Percentiles rank a stretch among this genome's conserved stretches.
phyloP scores from a whole-genome alignment of 176 grass and related monocot genomes.

The Carex kokanica region DNA sequence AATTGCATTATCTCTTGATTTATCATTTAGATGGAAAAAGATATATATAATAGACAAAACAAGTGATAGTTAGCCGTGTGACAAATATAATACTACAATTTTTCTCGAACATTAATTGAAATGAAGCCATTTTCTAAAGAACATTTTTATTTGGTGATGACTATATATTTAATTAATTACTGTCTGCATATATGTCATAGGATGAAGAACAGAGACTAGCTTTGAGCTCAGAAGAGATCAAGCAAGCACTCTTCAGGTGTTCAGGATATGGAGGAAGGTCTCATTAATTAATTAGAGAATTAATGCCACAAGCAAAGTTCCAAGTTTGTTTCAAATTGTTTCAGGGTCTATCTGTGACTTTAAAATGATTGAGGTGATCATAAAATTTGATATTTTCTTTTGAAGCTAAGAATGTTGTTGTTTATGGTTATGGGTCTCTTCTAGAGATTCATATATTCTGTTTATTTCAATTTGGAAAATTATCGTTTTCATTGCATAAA shows the following conservation, averaged over 20 bases:
- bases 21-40: not conserved
- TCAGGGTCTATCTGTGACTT: not conserved
- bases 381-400: constrained; percentile 13
- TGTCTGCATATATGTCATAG: constrained; percentile 33
- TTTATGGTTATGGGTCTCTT: not conserved
- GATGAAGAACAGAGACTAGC: constrained; percentile 42
- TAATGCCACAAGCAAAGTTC: not conserved
- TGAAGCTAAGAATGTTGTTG: not conserved
- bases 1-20: not conserved
- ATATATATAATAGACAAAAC: not conserved
- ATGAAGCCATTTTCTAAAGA: not conserved
- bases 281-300: constrained; percentile 24
- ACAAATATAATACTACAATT: not conserved
- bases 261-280: constrained; percentile 71
- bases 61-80: not conserved
- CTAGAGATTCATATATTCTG: not conserved
- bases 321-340: constrained; percentile 6
- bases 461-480: not conserved
- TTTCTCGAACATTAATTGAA: not conserved
- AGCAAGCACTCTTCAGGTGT: constrained; percentile 72
- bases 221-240: constrained; percentile 65
- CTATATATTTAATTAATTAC: not conserved
- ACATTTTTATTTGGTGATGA: not conserved
- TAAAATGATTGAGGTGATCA: not conserved
- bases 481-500: not conserved